These are phyloP conservation scores for Phyllosticta citriasiana DNA, from an alignment of 2,329 filamentous ascomycete species.

Conservation along the genomic window DNA sequence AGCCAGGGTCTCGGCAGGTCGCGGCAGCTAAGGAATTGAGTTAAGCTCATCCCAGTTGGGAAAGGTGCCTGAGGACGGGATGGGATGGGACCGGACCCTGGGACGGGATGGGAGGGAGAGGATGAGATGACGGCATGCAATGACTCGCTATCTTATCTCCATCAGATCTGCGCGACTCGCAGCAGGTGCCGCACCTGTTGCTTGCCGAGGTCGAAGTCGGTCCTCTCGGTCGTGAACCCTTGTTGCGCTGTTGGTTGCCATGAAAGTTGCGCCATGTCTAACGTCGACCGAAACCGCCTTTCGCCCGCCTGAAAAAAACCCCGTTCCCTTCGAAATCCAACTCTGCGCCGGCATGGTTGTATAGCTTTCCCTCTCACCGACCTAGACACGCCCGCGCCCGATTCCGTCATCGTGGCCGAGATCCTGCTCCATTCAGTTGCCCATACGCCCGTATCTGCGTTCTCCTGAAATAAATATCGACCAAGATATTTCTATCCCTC, in stretches of 20 bases:
- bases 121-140: background rate
- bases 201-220: slow-evolving; percentile 8
- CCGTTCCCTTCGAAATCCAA: background rate
- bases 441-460: background rate
- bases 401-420: background rate
- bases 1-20: background rate
- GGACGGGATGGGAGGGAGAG: no score
- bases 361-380: background rate
- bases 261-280: background rate
- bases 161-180: background rate
- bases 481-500: background rate
- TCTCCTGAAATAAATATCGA: slow-evolving; percentile 1
- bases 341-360: background rate
- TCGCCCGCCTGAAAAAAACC: background rate
- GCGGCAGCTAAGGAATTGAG: background rate
- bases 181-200: background rate
- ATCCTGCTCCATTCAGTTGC: background rate
- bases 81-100: no score
- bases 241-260: background rate
- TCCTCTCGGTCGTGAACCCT: slow-evolving; percentile 6
- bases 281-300: background rate
- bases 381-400: background rate
- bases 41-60: background rate
- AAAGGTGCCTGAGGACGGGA: background rate
- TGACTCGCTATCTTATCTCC: background rate